Base-by-base conservation (phyloP, 768 basidiomycete genomes). In the Leucosporidium scottii region DNA sequence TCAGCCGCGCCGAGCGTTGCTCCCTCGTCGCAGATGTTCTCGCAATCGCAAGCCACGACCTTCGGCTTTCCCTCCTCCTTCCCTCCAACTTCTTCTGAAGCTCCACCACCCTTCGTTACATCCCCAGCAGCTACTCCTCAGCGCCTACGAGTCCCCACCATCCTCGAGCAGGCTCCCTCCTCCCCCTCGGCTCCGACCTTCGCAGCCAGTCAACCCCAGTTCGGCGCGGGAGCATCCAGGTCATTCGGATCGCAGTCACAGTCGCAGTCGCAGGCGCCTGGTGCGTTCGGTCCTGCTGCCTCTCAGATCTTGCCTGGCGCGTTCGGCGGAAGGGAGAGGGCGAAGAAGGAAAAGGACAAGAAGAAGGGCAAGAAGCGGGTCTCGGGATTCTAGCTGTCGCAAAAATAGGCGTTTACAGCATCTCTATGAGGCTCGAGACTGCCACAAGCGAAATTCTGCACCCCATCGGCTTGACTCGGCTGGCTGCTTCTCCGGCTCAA, bases 301-400 rank as follows among this genome's bases (percentile, higher is more conserved):
- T 61, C 60, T 5, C 73, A 75, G 57, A 27, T 64, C 8, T 54
- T 75, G 20, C 74, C 74, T 12, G 74, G 74, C 3, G 63, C 61
- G 30, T 68, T 66, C 34, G 73, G 71, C 17, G 64, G 69, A 59
- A 57, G 74, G 53, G 61, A 25, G 25, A 55, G 27, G 55, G 56
- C 58, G 57, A 59, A 50, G 61, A 48, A 53, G 53, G 54, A 60
- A 56, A 69, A 67, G 55, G 51, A 59, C 62, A 67, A 57, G 55
- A 59, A 47, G 57, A 59, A 59, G 50, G 65, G 57, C 34, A 73
- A 73, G 67, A 75, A 75, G 57, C 63, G 74, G n/a, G 59, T 66
- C 13, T 70, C 66, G 6, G 74, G 74, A 7, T 74, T 74, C 44
- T 74, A 23, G 39, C 50, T 1, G 25, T 2, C 8, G 15, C 13